phyloP scores from a whole-genome alignment of 441 rosid species.

The Euphorbia schlechtendalii region DNA sequence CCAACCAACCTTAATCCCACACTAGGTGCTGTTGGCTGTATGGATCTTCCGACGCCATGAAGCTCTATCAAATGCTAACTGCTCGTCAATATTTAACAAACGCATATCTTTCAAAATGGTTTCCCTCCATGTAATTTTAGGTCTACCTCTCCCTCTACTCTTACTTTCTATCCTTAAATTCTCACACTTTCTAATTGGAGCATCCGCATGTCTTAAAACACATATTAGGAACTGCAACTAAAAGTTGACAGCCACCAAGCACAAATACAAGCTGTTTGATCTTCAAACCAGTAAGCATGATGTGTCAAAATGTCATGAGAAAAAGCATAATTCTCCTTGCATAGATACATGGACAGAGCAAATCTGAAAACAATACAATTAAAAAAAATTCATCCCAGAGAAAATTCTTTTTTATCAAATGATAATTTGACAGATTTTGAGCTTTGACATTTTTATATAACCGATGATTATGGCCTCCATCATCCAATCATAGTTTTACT shows the following conservation, averaged over 20 bases:
- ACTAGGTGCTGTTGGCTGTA: no score
- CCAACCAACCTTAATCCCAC: no score
- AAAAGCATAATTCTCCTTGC: neutral
- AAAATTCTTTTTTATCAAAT: neutral
- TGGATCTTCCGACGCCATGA: no score
- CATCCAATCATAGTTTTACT: neutral
- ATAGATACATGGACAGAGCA: neutral
- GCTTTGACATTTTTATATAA: neutral
- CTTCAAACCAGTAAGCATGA: neutral
- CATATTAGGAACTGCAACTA: conserved; percentile 21
- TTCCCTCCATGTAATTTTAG: no score
- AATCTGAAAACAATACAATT: neutral
- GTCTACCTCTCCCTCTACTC: no score
- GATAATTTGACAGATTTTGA: neutral
- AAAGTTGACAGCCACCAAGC: neutral
- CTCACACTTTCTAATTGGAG: no score
- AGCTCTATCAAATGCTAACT: no score
- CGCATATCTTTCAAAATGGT: no score
- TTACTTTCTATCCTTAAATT: no score
- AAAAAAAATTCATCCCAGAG: neutral
- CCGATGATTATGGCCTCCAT: neutral
- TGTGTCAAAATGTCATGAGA: neutral
- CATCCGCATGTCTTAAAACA: no score
- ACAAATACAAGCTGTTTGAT: neutral
- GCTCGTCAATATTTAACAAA: no score